Evolutionary conservation across 2,329 filamentous ascomycete genomes (phyloP), one percentile per base, ranked within the genome.

Genomic region (Myriangium duriaei): DNA sequence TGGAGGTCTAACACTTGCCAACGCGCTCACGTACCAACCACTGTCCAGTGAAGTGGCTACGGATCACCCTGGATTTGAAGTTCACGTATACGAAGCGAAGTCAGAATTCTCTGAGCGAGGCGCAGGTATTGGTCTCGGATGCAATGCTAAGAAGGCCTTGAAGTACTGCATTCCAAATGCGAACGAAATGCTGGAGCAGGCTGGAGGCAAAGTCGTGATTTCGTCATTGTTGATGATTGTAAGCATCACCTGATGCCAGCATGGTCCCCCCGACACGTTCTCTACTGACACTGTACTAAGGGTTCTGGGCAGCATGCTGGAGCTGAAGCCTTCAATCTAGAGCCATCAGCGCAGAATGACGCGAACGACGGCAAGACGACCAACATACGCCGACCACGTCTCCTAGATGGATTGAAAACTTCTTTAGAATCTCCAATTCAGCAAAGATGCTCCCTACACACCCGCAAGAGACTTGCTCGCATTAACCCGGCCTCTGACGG

Each of bases 1-100:
- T 15, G 57, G 56, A 17, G 61, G 61, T 12, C 52, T 63, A 1
- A 55, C 61, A 0, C 49, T 70, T 5, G 65, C 67, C 3, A 58
- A 62, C 30, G 59, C 61, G 44, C 59, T 74, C 3, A 59, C 71
- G 38, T 49, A 51, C 30, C 7, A n/a, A 26, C 21, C 21, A n/a
- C 21, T 26, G 7, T 7, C 7, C 7, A n/a, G n/a, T n/a, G 21
- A 26, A 7, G 7, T 26, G 7, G 21, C 21, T n/a, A n/a, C 7
- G n/a, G 21, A n/a, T n/a, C 21, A 26, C 21, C 21, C 21, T 26
- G 21, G 21, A n/a, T 26, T 26, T n/a, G 21, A 26, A 7, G 21
- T 26, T n/a, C 21, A 26, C 21, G n/a, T 26, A 7, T 26, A 7
- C 21, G 21, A 26, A n/a, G 21, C n/a, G 7, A 26, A 26, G n/a